phyloP scores from a whole-genome alignment of 306 rosid species.

The Glycine soja region DNA sequence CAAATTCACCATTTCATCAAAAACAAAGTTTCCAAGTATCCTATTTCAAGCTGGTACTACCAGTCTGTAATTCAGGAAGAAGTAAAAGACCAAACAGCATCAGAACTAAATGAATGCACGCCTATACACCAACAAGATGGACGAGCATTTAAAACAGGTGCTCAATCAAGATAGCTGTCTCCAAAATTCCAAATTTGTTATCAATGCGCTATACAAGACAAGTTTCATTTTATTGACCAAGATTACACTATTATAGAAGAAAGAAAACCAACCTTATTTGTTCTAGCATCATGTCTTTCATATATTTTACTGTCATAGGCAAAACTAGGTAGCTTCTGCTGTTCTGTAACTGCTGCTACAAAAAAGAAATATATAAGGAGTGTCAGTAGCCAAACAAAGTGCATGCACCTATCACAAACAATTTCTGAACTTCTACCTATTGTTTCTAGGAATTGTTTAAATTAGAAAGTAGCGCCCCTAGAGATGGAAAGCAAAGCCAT shows the following conservation, averaged over 20 bases:
- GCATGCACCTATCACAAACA: constrained; percentile 37
- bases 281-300: constrained; percentile 67
- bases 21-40: constrained; percentile 11
- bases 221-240: constrained; percentile 38
- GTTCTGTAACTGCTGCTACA: constrained; percentile 68
- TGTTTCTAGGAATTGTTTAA: constrained; percentile 31
- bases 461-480: background rate
- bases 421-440: constrained; percentile 22
- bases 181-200: background rate
- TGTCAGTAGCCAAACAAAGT: constrained; percentile 47
- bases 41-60: constrained; percentile 28
- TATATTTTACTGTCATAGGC: constrained; percentile 66
- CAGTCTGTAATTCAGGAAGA: constrained; percentile 24
- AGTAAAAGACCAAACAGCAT: constrained; percentile 15
- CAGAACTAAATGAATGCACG: constrained; percentile 16
- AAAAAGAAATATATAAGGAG: constrained; percentile 31
- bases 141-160: constrained; percentile 13
- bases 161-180: constrained; percentile 26
- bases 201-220: constrained; percentile 30
- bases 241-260: constrained; percentile 41
- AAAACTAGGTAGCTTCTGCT: constrained; percentile 67
- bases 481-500: background rate
- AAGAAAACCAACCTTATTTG: constrained; percentile 71
- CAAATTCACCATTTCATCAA: background rate
- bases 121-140: constrained; percentile 16